Base-by-base conservation (phyloP, 225 moss, liverwort and hornwort species). In the Sphagnum contortum region DNA sequence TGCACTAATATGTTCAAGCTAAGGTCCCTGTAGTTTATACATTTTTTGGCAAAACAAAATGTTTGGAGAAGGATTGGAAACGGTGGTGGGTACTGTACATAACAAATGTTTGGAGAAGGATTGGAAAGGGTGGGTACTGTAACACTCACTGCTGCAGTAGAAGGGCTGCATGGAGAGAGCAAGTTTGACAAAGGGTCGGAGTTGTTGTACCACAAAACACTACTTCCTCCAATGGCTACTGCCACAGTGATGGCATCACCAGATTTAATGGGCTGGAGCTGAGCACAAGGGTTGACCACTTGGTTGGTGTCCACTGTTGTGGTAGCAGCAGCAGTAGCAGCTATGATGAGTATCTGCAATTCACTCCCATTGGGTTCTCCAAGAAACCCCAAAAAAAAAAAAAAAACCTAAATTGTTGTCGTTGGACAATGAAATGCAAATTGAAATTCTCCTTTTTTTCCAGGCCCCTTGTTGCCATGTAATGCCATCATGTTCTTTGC, bases 221-320 rank as follows among this genome's bases (percentile, higher is more conserved):
- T 59, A 49, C 73, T 72, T 44, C 73, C 80, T 49, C 70, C 70
- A 55, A 75, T 59, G 10, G 75, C 72, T 67, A 72, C 72, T 4
- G 75, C 72, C 5, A 81, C 69, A n/a, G 74, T 59, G 66, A 69
- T 71, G 12, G 71, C 71, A 57, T 77, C 69, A 6, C 71, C 81
- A 4, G 55, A 45, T 9, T 45, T 57, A 50, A 72, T 57, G 44
- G 72, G 67, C 4, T 53, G 67, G 64, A 80, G 50, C 14, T 66
- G 76, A 55, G 48, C 44, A 48, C 80, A 80, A 0, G 80, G 80
- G 66, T 64, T 80, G 12, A 47, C 47, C 61, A 67, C 71, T 8
- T 50, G 14, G 63, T 74, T 77, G 44, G 74, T 77, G 57, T 74
- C 74, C 29, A 29, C 29, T 29, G 29, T 29, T 29, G 29, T 29